Base-by-base conservation (phyloP, 73 alveolate genomes). In the Diophrys appendiculata region DNA sequence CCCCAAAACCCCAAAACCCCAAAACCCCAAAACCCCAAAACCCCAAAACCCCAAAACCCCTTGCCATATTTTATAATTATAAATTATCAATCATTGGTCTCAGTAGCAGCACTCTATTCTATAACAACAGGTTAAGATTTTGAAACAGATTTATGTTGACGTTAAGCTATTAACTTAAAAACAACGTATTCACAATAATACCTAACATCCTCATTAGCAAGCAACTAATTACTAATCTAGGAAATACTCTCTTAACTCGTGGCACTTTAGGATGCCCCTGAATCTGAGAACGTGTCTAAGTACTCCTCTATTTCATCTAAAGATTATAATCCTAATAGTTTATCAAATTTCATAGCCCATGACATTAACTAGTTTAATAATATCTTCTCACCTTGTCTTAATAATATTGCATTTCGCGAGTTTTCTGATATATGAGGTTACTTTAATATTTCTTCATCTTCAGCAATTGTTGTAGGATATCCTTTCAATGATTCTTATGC, bases 361-460 rank as follows among this genome's bases (percentile, higher is more conserved):
- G 5, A 18, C 60, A 43, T 5, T 43, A 43, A 43, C 18, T 43
- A 43, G 18, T 43, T 43, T 43, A 43, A 43, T 30, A 81, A 33
- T 30, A 72, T 33, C 72, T 88, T 88, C 83, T 88, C 95, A 31
- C 90, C 90, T 67, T 73, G 35, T 29, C 86, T 70, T 60, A 77
- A 72, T 24, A 84, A 76, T 24, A 84, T 27, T 65, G 90, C 76
- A 74, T 88, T 88, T 70, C 95, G 82, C 52, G 25, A 26, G 82
- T 88, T 88, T 65, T 81, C 77, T 0, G 84, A 29, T 24, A 78
- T 65, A 31, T 81, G 75, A 69, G 55, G 33, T 54, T 84, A 77
- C 29, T 79, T 72, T 23, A 78, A 55, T 28, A 27, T 18, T 54
- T 83, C 80, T 28, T 43, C 31, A 72, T 88, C 95, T 68, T 88